Conservation (phyloP, 805 yeast species). For the Zygosaccharomyces kombuchaensis region DNA sequence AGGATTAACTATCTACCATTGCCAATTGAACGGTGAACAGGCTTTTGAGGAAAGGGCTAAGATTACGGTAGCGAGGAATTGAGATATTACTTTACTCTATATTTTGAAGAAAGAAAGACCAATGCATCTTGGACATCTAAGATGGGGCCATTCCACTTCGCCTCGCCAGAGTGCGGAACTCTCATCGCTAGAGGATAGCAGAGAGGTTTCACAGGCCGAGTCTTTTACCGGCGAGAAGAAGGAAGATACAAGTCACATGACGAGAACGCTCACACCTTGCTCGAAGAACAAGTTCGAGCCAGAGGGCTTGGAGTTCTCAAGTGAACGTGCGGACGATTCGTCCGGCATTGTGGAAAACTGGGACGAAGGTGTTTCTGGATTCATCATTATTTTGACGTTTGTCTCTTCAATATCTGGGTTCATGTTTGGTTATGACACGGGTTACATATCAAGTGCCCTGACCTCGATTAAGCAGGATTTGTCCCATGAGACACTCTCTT, state of each 20-base stretch:
- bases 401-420: constrained; percentile 90
- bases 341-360: constrained; percentile 39
- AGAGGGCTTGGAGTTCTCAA: background rate
- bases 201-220: background rate
- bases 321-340: constrained; percentile 42
- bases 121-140: background rate
- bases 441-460: constrained; percentile 90
- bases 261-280: background rate
- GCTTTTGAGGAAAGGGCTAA: background rate
- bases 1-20: background rate
- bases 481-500: constrained; percentile 51
- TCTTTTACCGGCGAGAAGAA: background rate
- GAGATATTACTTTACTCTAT: background rate
- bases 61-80: background rate
- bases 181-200: background rate
- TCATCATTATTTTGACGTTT: constrained; percentile 65
- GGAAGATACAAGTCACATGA: background rate
- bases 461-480: constrained; percentile 81
- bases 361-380: constrained; percentile 51
- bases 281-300: background rate
- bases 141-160: background rate
- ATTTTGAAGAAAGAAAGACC: background rate
- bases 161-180: background rate
- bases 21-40: background rate
- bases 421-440: constrained; percentile 97